Evolutionary conservation across 805 yeast genomes (phyloP).

Genomic region (Monosporozyma solicola): DNA sequence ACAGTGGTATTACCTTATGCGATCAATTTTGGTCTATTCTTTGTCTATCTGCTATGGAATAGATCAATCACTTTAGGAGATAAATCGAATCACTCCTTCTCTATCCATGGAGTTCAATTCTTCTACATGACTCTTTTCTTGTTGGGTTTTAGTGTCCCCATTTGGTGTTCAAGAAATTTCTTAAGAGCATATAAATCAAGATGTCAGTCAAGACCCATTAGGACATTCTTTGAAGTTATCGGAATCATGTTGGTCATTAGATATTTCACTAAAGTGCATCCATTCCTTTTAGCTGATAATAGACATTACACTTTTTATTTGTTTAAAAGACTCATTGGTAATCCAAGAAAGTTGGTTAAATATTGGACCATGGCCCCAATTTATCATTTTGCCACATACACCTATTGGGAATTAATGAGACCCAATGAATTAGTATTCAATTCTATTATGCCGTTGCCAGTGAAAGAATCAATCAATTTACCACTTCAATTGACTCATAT

Average conservation of each 20-base stretch:
- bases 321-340: conserved; percentile 52
- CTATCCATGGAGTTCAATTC: conserved; percentile 68
- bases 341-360: conserved; percentile 36
- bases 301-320: conserved; percentile 88
- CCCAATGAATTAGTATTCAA: conserved; percentile 31
- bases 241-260: conserved; percentile 41
- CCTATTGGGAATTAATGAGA: conserved; percentile 31
- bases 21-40: conserved; percentile 45
- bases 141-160: conserved; percentile 58
- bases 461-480: conserved; percentile 28
- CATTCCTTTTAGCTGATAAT: conserved; percentile 87
- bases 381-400: conserved; percentile 52
- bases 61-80: conserved; percentile 91
- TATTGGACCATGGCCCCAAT: conserved; percentile 49
- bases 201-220: conserved; percentile 22
- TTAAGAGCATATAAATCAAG: conserved; percentile 33
- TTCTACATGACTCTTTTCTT: conserved; percentile 68
- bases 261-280: conserved; percentile 69
- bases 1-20: conserved; percentile 40
- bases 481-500: conserved; percentile 37
- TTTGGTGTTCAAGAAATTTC: conserved; percentile 48
- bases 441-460: conserved; percentile 30
- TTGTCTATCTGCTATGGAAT: conserved; percentile 50
- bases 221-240: conserved; percentile 25
- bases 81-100: conserved; percentile 68